These are phyloP conservation scores for Fusarium newnesense DNA, from an alignment of 2,329 filamentous ascomycete species.

Conservation along the genomic window DNA sequence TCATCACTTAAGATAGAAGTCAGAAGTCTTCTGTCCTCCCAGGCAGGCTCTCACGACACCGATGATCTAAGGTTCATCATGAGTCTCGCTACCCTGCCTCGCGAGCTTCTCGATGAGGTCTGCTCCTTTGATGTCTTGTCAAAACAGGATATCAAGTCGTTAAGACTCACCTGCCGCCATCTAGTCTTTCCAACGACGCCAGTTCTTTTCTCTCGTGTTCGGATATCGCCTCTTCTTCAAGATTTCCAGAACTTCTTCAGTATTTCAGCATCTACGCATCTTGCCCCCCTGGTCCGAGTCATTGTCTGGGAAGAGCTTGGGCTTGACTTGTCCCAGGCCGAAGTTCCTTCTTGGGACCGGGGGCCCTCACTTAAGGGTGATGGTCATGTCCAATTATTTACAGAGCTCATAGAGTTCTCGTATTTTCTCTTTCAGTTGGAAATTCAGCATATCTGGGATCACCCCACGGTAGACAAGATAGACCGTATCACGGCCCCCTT, in stretches of 20 bases:
- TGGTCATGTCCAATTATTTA: background rate
- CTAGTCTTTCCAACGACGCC: background rate
- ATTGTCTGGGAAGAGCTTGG: constrained; percentile 17
- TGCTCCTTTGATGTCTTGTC: background rate
- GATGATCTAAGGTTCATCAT: background rate
- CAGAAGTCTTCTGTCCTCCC: background rate
- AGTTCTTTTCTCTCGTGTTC: background rate
- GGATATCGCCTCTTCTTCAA: background rate
- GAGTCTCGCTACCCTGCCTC: background rate
- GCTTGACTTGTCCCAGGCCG: background rate
- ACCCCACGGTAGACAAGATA: background rate
- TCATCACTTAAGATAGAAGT: rapidly evolving
- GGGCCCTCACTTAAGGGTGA: background rate
- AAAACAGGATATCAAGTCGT: constrained; percentile 1
- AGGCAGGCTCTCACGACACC: no score
- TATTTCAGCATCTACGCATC: background rate
- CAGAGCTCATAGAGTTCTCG: background rate
- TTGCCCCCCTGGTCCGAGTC: background rate
- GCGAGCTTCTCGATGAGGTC: background rate
- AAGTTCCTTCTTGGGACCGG: rapidly evolving
- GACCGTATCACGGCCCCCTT: no score
- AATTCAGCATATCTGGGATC: background rate
- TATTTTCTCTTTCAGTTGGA: background rate
- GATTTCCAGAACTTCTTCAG: constrained; percentile 1
- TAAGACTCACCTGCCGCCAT: background rate